Evolutionary conservation across 352 stramenopile species (phyloP).

Genomic region (Thalassiosira exigua): DNA sequence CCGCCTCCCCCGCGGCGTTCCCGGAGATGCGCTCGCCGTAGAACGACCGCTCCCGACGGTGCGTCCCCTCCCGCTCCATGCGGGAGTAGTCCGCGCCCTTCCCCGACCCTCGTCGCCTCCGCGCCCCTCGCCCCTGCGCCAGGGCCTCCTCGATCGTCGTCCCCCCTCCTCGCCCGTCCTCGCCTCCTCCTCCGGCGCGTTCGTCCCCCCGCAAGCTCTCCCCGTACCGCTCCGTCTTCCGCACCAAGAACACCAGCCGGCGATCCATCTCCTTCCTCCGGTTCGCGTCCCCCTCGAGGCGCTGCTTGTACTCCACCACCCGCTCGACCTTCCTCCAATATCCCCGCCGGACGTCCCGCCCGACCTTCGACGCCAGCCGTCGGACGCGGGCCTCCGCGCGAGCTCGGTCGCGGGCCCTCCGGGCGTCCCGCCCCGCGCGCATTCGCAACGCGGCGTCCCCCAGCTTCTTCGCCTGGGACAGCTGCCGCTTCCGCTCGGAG

Average conservation of each 20-base stretch:
- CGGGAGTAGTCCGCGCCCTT: slow-evolving; percentile 39
- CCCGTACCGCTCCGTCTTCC: slow-evolving; percentile 97
- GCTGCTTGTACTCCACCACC: slow-evolving; percentile 97
- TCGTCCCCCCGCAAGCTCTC: slow-evolving; percentile 48
- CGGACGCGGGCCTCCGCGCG: slow-evolving; percentile 56
- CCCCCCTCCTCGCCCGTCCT: slow-evolving; percentile 33
- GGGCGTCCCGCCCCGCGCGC: slow-evolving; percentile 42
- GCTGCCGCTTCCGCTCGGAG: slow-evolving; percentile 79
- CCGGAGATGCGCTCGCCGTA: slow-evolving; percentile 32
- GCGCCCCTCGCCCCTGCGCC: slow-evolving; percentile 39
- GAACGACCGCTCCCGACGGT: slow-evolving; percentile 36
- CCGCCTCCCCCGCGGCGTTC: neutral
- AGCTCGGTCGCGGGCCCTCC: slow-evolving; percentile 46
- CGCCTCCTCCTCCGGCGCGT: slow-evolving; percentile 16
- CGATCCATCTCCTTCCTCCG: slow-evolving; percentile 93
- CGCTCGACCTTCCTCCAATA: slow-evolving; percentile 99
- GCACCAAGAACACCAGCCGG: slow-evolving; percentile 93
- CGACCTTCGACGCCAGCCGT: slow-evolving; percentile 86
- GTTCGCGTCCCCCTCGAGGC: slow-evolving; percentile 89
- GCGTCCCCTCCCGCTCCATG: slow-evolving; percentile 43
- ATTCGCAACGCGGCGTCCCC: slow-evolving; percentile 59
- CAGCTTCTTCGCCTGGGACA: slow-evolving; percentile 66
- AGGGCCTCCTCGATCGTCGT: slow-evolving; percentile 44
- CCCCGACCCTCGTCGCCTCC: neutral
- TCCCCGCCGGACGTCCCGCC: slow-evolving; percentile 89